A percentile compares a stretch with the other conserved stretches of the same genome.
phyloP scores from a whole-genome alignment of 129 eudicot genomes.

The Sambucus nigra region DNA sequence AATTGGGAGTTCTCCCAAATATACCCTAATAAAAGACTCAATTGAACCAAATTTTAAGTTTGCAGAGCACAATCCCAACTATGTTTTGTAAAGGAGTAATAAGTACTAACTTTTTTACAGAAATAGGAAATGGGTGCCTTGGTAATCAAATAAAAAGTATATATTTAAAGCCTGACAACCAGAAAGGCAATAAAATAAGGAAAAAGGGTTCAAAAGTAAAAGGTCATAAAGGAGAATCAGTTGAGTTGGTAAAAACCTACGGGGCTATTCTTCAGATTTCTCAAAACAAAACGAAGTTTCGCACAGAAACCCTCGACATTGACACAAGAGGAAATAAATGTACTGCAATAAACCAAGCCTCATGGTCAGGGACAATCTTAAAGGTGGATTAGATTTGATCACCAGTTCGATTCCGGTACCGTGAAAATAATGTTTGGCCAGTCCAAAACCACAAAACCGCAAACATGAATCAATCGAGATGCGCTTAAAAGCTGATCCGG shows the following conservation, averaged over 20 bases:
- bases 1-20: neutral
- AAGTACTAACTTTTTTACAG: neutral
- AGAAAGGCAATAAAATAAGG: neutral
- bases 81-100: too few relatives aligned
- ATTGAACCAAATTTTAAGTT: too few relatives aligned
- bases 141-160: neutral
- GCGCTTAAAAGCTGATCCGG: too few relatives aligned
- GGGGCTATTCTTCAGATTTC: neutral
- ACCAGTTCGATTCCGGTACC: too few relatives aligned
- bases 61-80: too few relatives aligned
- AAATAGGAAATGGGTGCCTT: neutral
- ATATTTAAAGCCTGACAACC: neutral
- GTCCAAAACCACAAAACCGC: too few relatives aligned
- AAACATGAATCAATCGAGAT: too few relatives aligned
- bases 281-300: neutral
- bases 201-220: neutral
- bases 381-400: too few relatives aligned
- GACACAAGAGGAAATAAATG: neutral
- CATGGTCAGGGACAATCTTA: constrained; percentile 5
- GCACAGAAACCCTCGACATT: neutral
- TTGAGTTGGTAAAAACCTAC: neutral
- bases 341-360: neutral
- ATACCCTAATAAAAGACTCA: neutral
- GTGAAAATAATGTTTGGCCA: too few relatives aligned
- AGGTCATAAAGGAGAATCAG: neutral